These are phyloP conservation scores for Fusarium buxicola DNA, from an alignment of 2,329 filamentous ascomycete genomes.

Conservation along the genomic window DNA sequence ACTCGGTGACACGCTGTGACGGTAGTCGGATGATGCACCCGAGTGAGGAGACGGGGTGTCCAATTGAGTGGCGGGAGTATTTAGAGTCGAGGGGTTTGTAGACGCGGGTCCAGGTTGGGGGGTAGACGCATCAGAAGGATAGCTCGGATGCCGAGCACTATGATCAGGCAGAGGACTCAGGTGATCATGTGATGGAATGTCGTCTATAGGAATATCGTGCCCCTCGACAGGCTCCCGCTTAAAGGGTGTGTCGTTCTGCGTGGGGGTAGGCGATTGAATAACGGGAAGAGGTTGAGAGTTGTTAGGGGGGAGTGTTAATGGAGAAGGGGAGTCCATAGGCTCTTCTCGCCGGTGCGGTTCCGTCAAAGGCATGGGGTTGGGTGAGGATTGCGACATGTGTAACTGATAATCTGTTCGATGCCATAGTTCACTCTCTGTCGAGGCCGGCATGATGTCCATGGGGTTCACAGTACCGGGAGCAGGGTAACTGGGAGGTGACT, in stretches of 20 bases:
- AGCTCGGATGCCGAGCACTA: constrained; percentile 47
- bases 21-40: constrained; percentile 49
- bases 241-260: constrained; percentile 33
- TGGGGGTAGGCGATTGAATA: constrained; percentile 46
- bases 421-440: constrained; percentile 53
- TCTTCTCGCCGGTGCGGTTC: constrained; percentile 27
- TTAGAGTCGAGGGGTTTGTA: constrained; percentile 56
- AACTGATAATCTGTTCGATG: constrained; percentile 54
- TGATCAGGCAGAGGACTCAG: constrained; percentile 43
- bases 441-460: constrained; percentile 64
- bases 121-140: constrained; percentile 57
- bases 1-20: constrained; percentile 53
- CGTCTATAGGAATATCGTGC: constrained; percentile 41
- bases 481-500: constrained; percentile 50
- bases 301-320: constrained; percentile 40
- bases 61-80: constrained; percentile 61
- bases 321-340: constrained; percentile 43
- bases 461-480: constrained; percentile 64
- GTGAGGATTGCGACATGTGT: constrained; percentile 45
- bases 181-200: constrained; percentile 42
- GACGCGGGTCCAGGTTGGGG: constrained; percentile 54
- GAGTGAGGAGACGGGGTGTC: constrained; percentile 57
- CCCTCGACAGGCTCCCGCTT: constrained; percentile 36
- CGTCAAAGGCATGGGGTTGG: constrained; percentile 26
- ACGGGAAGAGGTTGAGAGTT: constrained; percentile 39